phyloP scores from a whole-genome alignment of 148 eudicot species.

The Diospyros kaki region DNA sequence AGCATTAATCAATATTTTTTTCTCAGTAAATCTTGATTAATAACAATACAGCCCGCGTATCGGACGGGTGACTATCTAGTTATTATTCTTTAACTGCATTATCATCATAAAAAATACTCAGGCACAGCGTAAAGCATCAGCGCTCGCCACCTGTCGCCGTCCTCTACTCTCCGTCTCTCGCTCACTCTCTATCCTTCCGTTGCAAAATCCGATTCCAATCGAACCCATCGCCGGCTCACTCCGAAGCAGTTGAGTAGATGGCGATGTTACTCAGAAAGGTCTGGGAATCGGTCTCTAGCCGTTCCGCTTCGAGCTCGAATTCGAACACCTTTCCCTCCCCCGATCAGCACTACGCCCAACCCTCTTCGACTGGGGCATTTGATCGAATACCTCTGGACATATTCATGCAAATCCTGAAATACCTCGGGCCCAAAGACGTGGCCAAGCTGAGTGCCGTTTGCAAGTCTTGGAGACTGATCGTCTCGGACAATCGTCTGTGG shows the following conservation, averaged over 20 bases:
- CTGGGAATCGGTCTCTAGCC: slow-evolving; percentile 30
- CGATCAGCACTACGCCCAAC: slow-evolving; percentile 10
- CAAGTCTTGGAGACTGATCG: slow-evolving; percentile 49
- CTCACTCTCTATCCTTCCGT: too few species aligned
- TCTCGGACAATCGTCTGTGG: slow-evolving; percentile 66
- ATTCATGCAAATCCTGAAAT: slow-evolving; percentile 40
- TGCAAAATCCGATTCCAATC: neutral
- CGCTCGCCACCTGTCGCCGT: too few species aligned
- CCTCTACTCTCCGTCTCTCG: too few species aligned
- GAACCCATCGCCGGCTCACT: neutral
- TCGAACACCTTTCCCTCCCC: neutral
- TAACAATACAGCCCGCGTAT: too few species aligned
- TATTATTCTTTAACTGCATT: too few species aligned
- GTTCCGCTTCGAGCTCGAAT: slow-evolving; percentile 9
- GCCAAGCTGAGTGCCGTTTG: slow-evolving; percentile 54
- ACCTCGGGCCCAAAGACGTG: slow-evolving; percentile 54
- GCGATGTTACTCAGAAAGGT: slow-evolving; percentile 17
- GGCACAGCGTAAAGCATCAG: too few species aligned
- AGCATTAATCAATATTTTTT: too few species aligned
- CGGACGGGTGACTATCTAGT: too few species aligned
- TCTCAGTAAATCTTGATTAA: too few species aligned
- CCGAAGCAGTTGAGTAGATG: neutral
- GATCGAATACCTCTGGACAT: slow-evolving; percentile 62
- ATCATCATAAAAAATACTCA: too few species aligned
- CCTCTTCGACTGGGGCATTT: slow-evolving; percentile 50